These are phyloP conservation scores for Scutellaria barbata DNA, from an alignment of 257 asterid species.

Conservation along the genomic window DNA sequence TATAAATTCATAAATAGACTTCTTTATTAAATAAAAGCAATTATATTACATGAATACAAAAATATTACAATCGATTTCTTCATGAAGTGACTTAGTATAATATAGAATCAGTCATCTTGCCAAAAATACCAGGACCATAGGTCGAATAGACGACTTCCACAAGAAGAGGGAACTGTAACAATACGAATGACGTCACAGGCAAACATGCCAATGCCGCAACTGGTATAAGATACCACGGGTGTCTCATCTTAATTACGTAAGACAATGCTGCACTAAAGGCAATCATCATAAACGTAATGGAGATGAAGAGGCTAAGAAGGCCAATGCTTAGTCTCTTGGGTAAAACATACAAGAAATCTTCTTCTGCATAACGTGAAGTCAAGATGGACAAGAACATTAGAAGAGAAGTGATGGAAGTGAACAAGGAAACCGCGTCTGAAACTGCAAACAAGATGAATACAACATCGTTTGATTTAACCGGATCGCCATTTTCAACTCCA, in stretches of 20 bases:
- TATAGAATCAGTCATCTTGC: neutral
- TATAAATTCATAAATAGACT: too few relatives aligned
- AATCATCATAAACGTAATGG: neutral
- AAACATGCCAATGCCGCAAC: neutral
- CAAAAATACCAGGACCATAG: conserved; percentile 30
- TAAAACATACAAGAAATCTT: conserved; percentile 21
- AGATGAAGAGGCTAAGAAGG: conserved; percentile 17
- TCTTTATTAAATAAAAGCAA: too few relatives aligned
- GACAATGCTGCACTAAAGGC: neutral
- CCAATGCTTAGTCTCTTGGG: conserved; percentile 30
- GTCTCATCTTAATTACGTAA: neutral
- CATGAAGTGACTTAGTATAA: neutral
- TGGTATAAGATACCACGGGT: neutral
- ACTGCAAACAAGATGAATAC: conserved; percentile 25
- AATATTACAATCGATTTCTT: too few relatives aligned
- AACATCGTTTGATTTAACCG: neutral
- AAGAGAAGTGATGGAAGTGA: conserved; percentile 28
- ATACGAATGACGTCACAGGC: conserved; percentile 8
- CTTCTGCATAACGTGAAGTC: conserved; percentile 20
- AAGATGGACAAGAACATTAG: conserved; percentile 36
- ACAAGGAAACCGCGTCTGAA: conserved; percentile 18
- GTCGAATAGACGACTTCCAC: conserved; percentile 14
- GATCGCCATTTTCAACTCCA: conserved; percentile 7
- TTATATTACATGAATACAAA: too few relatives aligned
- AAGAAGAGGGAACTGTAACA: conserved; percentile 27